A percentile compares a stretch with the other conserved stretches of the same genome.
These are phyloP conservation scores for Cryptococcus sp. DNA, from an alignment of 1,284 basidiomycete species.

Conservation along the genomic window DNA sequence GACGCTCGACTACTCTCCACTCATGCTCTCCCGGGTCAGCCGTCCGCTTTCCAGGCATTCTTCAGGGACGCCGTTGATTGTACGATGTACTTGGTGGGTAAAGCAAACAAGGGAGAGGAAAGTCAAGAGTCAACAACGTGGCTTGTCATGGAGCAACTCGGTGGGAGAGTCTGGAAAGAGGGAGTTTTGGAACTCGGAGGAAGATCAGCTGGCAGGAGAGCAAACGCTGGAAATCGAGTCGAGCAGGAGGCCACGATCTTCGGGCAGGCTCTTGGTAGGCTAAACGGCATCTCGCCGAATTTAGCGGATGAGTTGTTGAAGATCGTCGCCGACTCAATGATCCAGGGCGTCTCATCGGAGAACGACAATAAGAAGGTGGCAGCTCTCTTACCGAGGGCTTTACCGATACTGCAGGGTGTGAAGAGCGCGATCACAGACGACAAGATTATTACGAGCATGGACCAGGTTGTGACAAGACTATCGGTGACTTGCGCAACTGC, in stretches of 20 bases:
- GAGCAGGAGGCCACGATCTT: slow-evolving; percentile 34
- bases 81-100: slow-evolving; percentile 27
- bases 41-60: slow-evolving; percentile 40
- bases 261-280: slow-evolving; percentile 19
- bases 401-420: slow-evolving; percentile 14
- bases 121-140: slow-evolving; percentile 19
- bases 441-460: not conserved
- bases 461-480: slow-evolving; percentile 3
- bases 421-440: slow-evolving; percentile 2
- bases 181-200: slow-evolving; percentile 37
- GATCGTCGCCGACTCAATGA: slow-evolving; percentile 61
- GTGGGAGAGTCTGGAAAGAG: slow-evolving; percentile 31
- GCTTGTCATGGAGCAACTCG: slow-evolving; percentile 35
- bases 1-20: slow-evolving; percentile 42
- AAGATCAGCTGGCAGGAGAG: slow-evolving; percentile 23
- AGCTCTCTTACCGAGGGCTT: slow-evolving; percentile 15
- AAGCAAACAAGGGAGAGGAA: slow-evolving; percentile 13
- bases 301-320: slow-evolving; percentile 69
- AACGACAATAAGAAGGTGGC: not conserved
- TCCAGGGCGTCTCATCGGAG: slow-evolving; percentile 36
- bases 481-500: not conserved
- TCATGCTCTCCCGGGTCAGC: slow-evolving; percentile 29
- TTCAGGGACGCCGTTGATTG: slow-evolving; percentile 31
- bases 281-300: slow-evolving; percentile 54
- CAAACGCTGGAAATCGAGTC: slow-evolving; percentile 9